Percentiles rank a stretch among this genome's conserved stretches.
phyloP scores from a whole-genome alignment of 73 alveolate species.

The Loxodes magnus region DNA sequence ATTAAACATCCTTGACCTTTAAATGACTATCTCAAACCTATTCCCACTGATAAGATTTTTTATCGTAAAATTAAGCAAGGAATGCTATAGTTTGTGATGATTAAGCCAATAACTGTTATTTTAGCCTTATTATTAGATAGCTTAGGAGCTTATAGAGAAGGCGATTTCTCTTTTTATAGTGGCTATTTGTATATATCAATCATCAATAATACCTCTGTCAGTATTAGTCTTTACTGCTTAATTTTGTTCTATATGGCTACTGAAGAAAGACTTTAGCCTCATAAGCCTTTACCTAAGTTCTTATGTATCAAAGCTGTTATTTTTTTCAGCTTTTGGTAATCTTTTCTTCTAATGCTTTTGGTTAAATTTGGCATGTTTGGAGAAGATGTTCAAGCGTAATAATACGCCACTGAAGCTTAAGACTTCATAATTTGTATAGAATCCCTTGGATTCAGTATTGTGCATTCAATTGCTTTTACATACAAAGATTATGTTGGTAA shows the following conservation, averaged over 20 bases:
- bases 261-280: conserved; percentile 37
- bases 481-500: too few species aligned
- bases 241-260: conserved; percentile 58
- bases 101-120: conserved; percentile 41
- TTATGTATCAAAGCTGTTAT: conserved; percentile 50
- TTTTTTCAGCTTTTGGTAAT: conserved; percentile 59
- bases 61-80: conserved; percentile 40
- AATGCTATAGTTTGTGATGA: conserved; percentile 43
- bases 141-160: conserved; percentile 36
- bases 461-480: too few species aligned
- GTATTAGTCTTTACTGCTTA: conserved; percentile 22
- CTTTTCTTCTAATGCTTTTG: conserved; percentile 18
- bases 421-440: conserved; percentile 34
- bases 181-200: conserved; percentile 40
- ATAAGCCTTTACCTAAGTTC: conserved; percentile 43
- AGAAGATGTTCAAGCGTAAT: conserved; percentile 5
- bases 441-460: too few species aligned
- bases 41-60: conserved; percentile 31
- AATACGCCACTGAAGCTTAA: conserved; percentile 4
- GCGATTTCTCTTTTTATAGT: conserved; percentile 19
- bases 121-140: conserved; percentile 29
- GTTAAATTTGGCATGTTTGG: conserved; percentile 14
- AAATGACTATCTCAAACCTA: conserved; percentile 21
- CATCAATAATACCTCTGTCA: conserved; percentile 36
- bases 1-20: conserved; percentile 56